Conservation (phyloP, 352 stramenopile species). For the Pythium phragmiticola region DNA sequence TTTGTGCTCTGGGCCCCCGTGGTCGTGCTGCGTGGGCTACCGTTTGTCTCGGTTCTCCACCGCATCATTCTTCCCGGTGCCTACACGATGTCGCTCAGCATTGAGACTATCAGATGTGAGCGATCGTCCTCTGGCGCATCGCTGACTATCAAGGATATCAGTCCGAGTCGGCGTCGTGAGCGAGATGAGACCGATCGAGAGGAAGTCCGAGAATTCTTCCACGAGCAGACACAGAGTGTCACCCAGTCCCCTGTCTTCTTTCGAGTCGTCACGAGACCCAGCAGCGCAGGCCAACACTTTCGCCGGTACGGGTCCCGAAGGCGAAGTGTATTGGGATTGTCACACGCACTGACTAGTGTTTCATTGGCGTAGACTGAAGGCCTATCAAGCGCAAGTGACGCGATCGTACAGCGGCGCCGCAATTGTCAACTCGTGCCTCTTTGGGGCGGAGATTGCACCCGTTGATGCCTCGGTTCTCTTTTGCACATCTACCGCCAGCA, state of each 20-base stretch:
- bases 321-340: background rate
- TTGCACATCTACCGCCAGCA: background rate
- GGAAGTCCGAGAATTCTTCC: slow-evolving; percentile 11
- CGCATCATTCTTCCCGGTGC: slow-evolving; percentile 32
- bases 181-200: slow-evolving; percentile 20
- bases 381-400: slow-evolving; percentile 15
- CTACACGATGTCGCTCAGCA: slow-evolving; percentile 17
- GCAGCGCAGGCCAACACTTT: slow-evolving; percentile 12
- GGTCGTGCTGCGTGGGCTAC: slow-evolving; percentile 46
- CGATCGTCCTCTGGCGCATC: background rate
- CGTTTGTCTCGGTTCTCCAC: slow-evolving; percentile 47
- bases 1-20: slow-evolving; percentile 55
- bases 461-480: slow-evolving; percentile 18
- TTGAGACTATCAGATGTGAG: slow-evolving; percentile 12
- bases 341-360: background rate
- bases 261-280: slow-evolving; percentile 11
- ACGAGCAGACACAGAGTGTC: background rate
- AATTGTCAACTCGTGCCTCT: slow-evolving; percentile 26
- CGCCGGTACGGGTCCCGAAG: background rate
- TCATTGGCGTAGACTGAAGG: slow-evolving; percentile 7
- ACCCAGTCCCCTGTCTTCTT: slow-evolving; percentile 4
- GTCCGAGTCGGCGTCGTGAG: slow-evolving; percentile 7
- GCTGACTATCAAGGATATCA: slow-evolving; percentile 8
- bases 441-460: slow-evolving; percentile 11
- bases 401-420: slow-evolving; percentile 13